These are phyloP conservation scores for Boletus patriciae DNA, from an alignment of 768 basidiomycete genomes.

Conservation along the genomic window DNA sequence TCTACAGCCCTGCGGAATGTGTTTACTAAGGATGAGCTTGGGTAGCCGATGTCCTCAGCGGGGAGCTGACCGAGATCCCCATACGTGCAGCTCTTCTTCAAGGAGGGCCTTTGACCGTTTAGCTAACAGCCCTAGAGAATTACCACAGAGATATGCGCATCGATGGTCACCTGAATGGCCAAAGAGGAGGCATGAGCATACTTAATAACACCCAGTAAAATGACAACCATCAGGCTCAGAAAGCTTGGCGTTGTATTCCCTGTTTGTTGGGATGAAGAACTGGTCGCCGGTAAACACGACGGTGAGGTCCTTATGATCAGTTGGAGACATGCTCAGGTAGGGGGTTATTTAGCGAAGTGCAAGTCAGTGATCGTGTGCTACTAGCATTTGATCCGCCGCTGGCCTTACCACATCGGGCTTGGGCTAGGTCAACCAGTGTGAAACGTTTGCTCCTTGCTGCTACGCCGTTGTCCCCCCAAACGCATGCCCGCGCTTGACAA, in stretches of 20 bases:
- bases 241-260: conserved; percentile 44
- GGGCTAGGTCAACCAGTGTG: conserved; percentile 3
- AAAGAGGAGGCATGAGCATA: conserved; percentile 16
- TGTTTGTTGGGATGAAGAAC: conserved; percentile 59
- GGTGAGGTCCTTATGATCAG: conserved; percentile 19
- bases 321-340: conserved; percentile 14
- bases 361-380: conserved; percentile 7
- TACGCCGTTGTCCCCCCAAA: not conserved
- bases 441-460: not conserved
- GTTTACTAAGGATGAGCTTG: conserved; percentile 6
- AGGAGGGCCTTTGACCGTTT: conserved; percentile 71
- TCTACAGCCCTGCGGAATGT: conserved; percentile 63
- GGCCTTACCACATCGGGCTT: conserved; percentile 16
- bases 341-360: not conserved
- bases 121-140: conserved; percentile 85
- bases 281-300: conserved; percentile 47
- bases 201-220: not conserved
- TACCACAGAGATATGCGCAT: conserved; percentile 90
- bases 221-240: conserved; percentile 40
- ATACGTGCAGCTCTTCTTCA: conserved; percentile 79
- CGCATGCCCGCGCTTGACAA: not conserved
- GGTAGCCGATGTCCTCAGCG: conserved; percentile 12
- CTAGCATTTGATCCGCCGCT: conserved; percentile 20
- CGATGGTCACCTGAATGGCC: conserved; percentile 42
- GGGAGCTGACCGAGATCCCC: conserved; percentile 64